Evolutionary conservation across 1,284 basidiomycete species (phyloP), one percentile per base, ranked within the genome.

Genomic region (Apiotrichum montevideense): DNA sequence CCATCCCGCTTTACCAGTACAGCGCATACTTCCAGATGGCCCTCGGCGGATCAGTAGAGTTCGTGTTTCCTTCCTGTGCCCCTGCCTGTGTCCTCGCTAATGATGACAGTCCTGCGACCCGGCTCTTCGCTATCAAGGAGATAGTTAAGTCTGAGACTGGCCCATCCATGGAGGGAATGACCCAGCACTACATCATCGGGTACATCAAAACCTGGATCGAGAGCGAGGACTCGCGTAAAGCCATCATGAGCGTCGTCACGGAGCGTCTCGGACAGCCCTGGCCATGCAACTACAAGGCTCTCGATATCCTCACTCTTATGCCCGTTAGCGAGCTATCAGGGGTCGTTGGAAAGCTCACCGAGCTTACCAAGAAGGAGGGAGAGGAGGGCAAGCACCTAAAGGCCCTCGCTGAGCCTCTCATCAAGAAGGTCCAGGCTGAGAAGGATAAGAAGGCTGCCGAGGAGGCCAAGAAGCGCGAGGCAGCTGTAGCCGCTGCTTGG

Each of bases 271-370:
- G 61, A n/a, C 59, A 67, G 3, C 54, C 46, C 3, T 75, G 73
- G 73, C 73, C 73, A 3, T 67, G 67, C 63, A 69, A 70, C 56
- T 73, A 72, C 64, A 71, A 72, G 54, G 71, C 69, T 2, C 63
- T 75, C 21, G 64, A 69, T n/a, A 32, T 69, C 1, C 63, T 70
- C 33, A 43, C 37, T 6, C 55, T 62, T 39, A 61, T 71, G 58
- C 67, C 69, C 3, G 55, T 52, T 3, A 35, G 39, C 3, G 65
- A 61, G 15, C 51, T 70, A n/a, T 47, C 61, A 4, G 62, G 33
- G 4, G 14, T 70, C 8, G 52, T 63, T 40, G 70, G 68, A 41
- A 63, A 65, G 37, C 46, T 73, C 45, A 59, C 48, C 3, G 64
- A 64, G 15, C 44, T 71, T 9, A 48, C 56, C 35, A 64, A 66